Conservation (phyloP, 1,284 basidiomycete species). For the Cryptococcus sp. region DNA sequence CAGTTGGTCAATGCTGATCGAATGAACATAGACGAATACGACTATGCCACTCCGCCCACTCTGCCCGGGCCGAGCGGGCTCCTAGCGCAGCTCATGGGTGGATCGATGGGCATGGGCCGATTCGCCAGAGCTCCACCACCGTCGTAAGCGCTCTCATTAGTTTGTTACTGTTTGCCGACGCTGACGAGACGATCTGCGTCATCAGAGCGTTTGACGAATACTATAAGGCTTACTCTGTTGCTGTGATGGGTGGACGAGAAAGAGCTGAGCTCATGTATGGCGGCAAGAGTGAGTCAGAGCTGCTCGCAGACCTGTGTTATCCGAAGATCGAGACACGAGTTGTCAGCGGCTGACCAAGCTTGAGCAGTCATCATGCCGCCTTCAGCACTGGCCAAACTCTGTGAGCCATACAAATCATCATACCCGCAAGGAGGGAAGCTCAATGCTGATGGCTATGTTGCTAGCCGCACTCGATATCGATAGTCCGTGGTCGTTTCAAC, state of each 20-base stretch:
- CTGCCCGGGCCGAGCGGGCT: conserved; percentile 31
- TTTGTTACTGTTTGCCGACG: background rate
- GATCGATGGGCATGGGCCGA: conserved; percentile 24
- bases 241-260: conserved; percentile 51
- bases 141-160: conserved; percentile 20
- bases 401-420: conserved; percentile 47
- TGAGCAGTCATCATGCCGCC: conserved; percentile 91
- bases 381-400: conserved; percentile 85
- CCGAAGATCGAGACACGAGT: background rate
- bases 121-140: conserved; percentile 27
- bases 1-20: background rate
- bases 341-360: conserved; percentile 14
- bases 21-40: conserved; percentile 16
- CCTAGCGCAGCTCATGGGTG: conserved; percentile 36
- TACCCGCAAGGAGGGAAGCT: background rate
- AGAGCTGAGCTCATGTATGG: conserved; percentile 62
- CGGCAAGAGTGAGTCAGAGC: conserved; percentile 81
- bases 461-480: conserved; percentile 81
- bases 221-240: conserved; percentile 55
- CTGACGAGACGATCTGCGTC: conserved; percentile 4
- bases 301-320: background rate
- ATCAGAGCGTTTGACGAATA: conserved; percentile 52
- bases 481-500: conserved; percentile 93
- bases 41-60: conserved; percentile 19
- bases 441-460: conserved; percentile 1